Evolutionary conservation across 768 basidiomycete genomes (phyloP).

Genomic region (Leccinum disarticulatum): DNA sequence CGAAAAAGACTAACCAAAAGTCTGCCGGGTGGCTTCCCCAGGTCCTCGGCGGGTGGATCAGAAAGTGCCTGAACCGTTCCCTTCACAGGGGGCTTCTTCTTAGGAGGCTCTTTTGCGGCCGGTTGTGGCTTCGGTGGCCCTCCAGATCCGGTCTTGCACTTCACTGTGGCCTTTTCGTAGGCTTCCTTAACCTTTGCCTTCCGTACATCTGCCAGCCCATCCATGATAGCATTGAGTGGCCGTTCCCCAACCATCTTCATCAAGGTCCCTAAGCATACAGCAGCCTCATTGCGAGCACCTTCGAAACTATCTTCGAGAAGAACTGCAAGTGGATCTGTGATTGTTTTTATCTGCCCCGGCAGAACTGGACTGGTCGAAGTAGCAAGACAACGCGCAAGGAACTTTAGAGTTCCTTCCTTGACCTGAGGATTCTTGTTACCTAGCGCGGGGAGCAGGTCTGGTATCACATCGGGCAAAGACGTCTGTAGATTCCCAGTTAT

Average conservation of each 20-base stretch:
- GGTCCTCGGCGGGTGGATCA: constrained; percentile 14
- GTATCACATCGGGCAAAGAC: constrained; percentile 74
- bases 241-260: constrained; percentile 98
- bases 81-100: constrained; percentile 40
- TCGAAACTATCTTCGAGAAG: constrained; percentile 88
- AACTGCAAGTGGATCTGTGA: constrained; percentile 71
- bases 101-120: constrained; percentile 34
- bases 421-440: constrained; percentile 96
- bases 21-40: constrained; percentile 52
- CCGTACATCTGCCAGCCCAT: constrained; percentile 80
- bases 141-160: constrained; percentile 68
- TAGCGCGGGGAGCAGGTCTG: constrained; percentile 75
- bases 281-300: constrained; percentile 88
- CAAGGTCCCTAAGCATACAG: constrained; percentile 79
- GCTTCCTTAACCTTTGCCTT: constrained; percentile 94
- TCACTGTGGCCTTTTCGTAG: constrained; percentile 88
- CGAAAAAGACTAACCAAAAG: constrained; percentile 35
- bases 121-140: constrained; percentile 45
- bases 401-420: constrained; percentile 89
- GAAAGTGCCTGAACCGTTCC: constrained; percentile 14
- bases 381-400: constrained; percentile 75
- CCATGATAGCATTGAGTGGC: constrained; percentile 82
- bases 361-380: constrained; percentile 69
- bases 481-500: constrained; percentile 47
- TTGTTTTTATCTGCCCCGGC: constrained; percentile 73